phyloP scores from a whole-genome alignment of 192 early-diverging fungal genomes.

The Rhizophagus clarus region DNA sequence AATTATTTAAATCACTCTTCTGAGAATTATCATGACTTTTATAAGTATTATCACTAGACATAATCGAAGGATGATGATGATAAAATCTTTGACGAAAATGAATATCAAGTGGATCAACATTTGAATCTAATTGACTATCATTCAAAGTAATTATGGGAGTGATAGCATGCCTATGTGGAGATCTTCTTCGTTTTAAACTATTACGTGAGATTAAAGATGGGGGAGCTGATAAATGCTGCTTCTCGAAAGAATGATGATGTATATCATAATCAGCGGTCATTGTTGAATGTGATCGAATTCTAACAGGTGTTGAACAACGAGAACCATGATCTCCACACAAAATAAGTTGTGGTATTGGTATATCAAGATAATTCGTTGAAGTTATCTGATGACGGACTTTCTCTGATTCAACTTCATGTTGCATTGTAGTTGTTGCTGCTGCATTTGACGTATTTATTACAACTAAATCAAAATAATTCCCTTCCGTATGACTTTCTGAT shows the following conservation, averaged over 20 bases:
- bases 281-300: not conserved
- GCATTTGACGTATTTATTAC: not conserved
- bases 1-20: conserved; percentile 30
- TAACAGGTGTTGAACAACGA: not conserved
- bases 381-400: not conserved
- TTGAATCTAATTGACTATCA: not conserved
- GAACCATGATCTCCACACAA: not conserved
- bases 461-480: not conserved
- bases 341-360: not conserved
- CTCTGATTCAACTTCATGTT: not conserved
- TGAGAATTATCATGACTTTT: conserved; percentile 20
- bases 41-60: not conserved
- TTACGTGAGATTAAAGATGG: not conserved
- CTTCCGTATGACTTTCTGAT: not conserved
- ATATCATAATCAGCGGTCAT: not conserved
- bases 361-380: not conserved
- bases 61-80: not conserved
- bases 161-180: not conserved
- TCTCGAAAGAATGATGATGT: not conserved
- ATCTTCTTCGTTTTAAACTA: conserved; percentile 9
- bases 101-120: not conserved
- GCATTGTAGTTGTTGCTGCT: not conserved
- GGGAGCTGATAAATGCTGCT: not conserved
- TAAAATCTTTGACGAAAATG: not conserved
- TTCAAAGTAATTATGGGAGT: not conserved